These are phyloP conservation scores for Ilex aquifolium DNA, from an alignment of 257 asterid species.

Conservation along the genomic window DNA sequence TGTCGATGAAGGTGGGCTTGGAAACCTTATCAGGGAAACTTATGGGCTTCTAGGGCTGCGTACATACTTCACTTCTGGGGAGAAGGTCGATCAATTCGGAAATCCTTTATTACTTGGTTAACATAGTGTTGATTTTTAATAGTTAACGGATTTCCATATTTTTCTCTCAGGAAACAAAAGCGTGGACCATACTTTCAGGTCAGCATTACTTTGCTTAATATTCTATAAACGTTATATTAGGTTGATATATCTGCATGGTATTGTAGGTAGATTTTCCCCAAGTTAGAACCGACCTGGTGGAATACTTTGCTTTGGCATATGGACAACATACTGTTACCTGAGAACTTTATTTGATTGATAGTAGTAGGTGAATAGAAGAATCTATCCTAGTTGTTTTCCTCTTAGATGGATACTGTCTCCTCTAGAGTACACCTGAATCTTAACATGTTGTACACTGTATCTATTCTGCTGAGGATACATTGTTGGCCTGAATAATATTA, in stretches of 20 bases:
- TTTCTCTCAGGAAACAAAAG: conserved; percentile 75
- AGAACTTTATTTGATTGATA: background rate
- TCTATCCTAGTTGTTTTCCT: too few species aligned
- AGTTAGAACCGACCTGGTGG: background rate
- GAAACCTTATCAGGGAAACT: conserved; percentile 87
- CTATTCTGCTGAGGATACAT: background rate
- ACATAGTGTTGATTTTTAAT: conserved; percentile 1
- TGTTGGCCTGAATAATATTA: conserved; percentile 1
- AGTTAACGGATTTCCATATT: conserved; percentile 11
- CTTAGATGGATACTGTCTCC: background rate
- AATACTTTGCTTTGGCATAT: conserved; percentile 2
- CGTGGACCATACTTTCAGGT: conserved; percentile 95
- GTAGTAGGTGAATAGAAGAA: background rate
- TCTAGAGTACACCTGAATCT: background rate
- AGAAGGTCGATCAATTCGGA: conserved; percentile 52
- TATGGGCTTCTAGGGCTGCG: conserved; percentile 83
- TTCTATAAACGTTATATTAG: background rate
- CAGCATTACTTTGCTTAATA: conserved; percentile 16
- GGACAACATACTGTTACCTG: background rate
- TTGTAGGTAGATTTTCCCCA: conserved; percentile 3
- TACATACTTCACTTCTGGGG: conserved; percentile 96
- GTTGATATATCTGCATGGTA: background rate
- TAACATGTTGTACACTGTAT: background rate
- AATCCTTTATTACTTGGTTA: conserved; percentile 11
- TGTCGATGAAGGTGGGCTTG: conserved; percentile 83